phyloP scores from a whole-genome alignment of 176 grass and related monocot species.

The Aechmea fasciata region DNA sequence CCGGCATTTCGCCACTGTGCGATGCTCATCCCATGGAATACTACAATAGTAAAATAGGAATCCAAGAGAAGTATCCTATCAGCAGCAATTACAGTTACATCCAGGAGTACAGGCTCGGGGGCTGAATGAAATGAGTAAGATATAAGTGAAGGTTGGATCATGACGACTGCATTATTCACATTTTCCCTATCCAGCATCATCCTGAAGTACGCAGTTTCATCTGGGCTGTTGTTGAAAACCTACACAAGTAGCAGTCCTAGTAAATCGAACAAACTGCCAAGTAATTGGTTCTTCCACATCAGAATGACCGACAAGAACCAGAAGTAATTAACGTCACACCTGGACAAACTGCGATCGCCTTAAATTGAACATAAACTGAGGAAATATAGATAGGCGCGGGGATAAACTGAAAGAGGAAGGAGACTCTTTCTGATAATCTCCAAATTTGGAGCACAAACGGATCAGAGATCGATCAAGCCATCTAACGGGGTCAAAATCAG shows the following conservation, averaged over 20 bases:
- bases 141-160: slow-evolving; percentile 90
- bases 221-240: slow-evolving; percentile 79
- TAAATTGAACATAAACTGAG: slow-evolving; percentile 85
- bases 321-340: slow-evolving; percentile 26
- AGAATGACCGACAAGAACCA: slow-evolving; percentile 10
- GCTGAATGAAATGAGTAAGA: slow-evolving; percentile 65
- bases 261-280: background rate
- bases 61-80: slow-evolving; percentile 73
- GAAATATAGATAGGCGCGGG: slow-evolving; percentile 79
- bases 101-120: slow-evolving; percentile 55
- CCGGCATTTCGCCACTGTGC: slow-evolving; percentile 71
- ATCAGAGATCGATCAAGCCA: slow-evolving; percentile 89
- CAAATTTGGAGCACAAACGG: slow-evolving; percentile 80
- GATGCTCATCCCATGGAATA: slow-evolving; percentile 54
- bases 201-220: slow-evolving; percentile 91
- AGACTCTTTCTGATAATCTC: slow-evolving; percentile 88
- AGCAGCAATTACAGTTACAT: slow-evolving; percentile 63
- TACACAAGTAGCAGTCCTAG: slow-evolving; percentile 13
- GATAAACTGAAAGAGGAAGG: slow-evolving; percentile 85
- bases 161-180: slow-evolving; percentile 60
- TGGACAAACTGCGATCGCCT: slow-evolving; percentile 95
- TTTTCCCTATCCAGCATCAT: slow-evolving; percentile 65
- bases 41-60: slow-evolving; percentile 76
- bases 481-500: slow-evolving; percentile 91
- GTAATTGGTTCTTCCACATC: slow-evolving; percentile 3